phyloP scores from a whole-genome alignment of 495 filamentous ascomycete species.

The Usnea hakonensis region DNA sequence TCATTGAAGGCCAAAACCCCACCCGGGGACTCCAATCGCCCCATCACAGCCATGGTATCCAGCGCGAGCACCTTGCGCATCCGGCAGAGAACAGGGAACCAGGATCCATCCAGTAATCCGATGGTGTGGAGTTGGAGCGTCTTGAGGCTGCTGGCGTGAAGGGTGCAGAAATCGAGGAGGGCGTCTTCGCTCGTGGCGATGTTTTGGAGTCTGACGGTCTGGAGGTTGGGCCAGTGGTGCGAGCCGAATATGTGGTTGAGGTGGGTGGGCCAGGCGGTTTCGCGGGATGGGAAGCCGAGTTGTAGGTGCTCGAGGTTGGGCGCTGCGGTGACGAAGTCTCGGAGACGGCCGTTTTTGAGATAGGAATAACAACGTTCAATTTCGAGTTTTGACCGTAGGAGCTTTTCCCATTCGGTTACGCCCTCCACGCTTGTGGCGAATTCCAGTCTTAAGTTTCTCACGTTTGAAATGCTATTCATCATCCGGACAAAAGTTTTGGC shows the following conservation, averaged over 20 bases:
- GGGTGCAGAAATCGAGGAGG: neutral
- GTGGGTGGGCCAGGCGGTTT: neutral
- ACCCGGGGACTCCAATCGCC: neutral
- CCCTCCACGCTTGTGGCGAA: neutral
- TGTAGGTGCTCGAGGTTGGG: neutral
- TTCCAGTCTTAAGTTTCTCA: neutral
- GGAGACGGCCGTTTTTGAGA: neutral
- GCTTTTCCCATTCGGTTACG: neutral
- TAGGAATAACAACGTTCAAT: neutral
- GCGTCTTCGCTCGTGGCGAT: slow-evolving; percentile 3
- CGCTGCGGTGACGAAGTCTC: neutral
- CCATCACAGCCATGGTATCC: neutral
- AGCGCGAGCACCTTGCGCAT: slow-evolving; percentile 6
- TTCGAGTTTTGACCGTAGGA: neutral
- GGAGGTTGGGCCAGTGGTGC: neutral
- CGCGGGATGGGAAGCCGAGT: neutral
- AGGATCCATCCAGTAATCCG: neutral
- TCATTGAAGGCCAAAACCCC: neutral
- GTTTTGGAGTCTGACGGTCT: neutral
- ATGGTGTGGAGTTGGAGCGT: neutral
- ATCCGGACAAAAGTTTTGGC: neutral
- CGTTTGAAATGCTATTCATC: neutral
- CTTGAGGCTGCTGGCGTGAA: slow-evolving; percentile 1
- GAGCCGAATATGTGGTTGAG: neutral
- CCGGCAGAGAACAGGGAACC: neutral